Base-by-base conservation (phyloP, 371 early-diverging fungal genomes). In the Catenaria anguillulae region DNA sequence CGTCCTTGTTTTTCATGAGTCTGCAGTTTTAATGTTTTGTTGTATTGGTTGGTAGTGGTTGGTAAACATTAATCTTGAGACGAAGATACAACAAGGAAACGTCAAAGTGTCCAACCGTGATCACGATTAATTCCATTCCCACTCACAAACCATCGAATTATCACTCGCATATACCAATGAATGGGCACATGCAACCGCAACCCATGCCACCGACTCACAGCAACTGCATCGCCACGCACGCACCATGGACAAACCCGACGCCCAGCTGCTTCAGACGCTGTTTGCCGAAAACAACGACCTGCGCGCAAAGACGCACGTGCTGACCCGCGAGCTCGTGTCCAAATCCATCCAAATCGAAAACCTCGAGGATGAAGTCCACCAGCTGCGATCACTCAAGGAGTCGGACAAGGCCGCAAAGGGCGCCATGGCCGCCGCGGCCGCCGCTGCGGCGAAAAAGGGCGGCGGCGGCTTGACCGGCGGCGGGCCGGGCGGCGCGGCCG, bases 281-380 rank as follows among this genome's bases (percentile, higher is more conserved):
- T 79, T 79, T 61, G 62, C 67, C 33, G 78, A 78, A 55, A 78
- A 78, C 65, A 77, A 73, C 65, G 75, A 76, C 62, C 68, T 79
- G 15, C 55, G 78, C 31, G 68, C 64, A 13, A 63, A 68, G 62
- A 60, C 60, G 33, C 74, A 72, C 63, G 66, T 71, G 1, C 60
- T 72, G 33, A 68, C 73, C 50, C 65, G 80, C 56, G 78, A 79
- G 78, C 68, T 78, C 10, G 75, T 68, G 66, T 73, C 75, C 67
- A 71, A 70, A 59, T 65, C 70, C 1, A 60, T 69, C 21, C 74
- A 70, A 48, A 48, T 62, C 54, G 78, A 78, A 42, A 36, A 60
- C 19, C 63, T 56, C 24, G 77, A 76, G 36, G 78, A 78, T 0
- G 78, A 78, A 60, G 52, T 77, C 5, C 60, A 71, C 24, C 64